Base-by-base conservation (phyloP, 2,329 filamentous ascomycete species). In the Colletotrichum siamense region DNA sequence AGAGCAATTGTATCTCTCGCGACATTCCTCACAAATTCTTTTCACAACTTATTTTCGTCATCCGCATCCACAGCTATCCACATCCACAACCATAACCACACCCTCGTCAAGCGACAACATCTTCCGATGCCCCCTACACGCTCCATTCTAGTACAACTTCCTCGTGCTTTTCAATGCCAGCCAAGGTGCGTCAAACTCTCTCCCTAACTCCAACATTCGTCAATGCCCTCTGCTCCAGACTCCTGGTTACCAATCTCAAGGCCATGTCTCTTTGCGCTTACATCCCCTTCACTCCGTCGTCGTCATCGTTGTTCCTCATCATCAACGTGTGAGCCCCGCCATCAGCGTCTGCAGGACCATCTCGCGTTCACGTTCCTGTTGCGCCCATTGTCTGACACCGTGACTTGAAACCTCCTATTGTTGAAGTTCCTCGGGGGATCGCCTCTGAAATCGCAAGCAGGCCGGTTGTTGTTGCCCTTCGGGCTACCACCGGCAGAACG, bases 201-300 rank as follows among this genome's bases (percentile, higher is more conserved):
- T n/a, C 39, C 1, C 36, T 8, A 22, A 2, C n/a, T 13, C n/a
- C 18, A 22, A 13, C 6, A 22, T 3, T 22, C 6, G 1, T 13
- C n/a, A 0, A 8, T 52, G 10, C n/a, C 44, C 6, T 52, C 36
- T 39, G 16, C 18, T 6, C 39, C 39, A n/a, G 18, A n/a, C 16
- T n/a, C 8, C 18, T 44, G 0, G 0, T 12, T 18, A 0, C 39
- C 39, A 44, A 10, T 44, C 18, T 44, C 39, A n/a, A 6, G 4
- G 2, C 39, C 9, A 1, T 39, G 15, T 0, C 36, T 18, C 8
- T 39, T 4, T 39, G 36, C 8, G 36, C 36, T 18, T 3, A 39
- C 36, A 39, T 39, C 36, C 36, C 36, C 36, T 18, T 39, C 5
- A 5, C 2, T 39, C 36, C 36, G 5, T 44, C 36, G 8, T 44